These are phyloP conservation scores for Fusarium buharicum DNA, from an alignment of 2,329 filamentous ascomycete species.

Conservation along the genomic window DNA sequence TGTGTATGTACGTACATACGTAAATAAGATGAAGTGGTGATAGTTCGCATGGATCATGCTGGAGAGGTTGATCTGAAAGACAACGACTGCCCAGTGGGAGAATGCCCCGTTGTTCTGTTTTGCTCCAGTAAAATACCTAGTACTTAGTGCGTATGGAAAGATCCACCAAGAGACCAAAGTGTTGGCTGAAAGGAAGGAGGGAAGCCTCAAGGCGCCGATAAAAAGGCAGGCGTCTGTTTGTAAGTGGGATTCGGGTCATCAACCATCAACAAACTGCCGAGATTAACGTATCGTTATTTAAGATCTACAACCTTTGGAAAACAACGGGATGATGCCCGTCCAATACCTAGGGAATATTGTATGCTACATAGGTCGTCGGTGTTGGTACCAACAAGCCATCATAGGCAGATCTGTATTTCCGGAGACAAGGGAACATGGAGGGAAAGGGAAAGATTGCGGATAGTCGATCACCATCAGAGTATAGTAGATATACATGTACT, in stretches of 20 bases:
- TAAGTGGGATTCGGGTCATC: no score
- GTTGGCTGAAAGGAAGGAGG: no score
- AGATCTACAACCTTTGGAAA: no score
- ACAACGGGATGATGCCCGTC: not conserved
- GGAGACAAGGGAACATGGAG: conserved; percentile 2
- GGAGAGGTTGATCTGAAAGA: conserved; percentile 7
- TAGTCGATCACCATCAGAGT: conserved; percentile 13
- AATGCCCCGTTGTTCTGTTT: conserved; percentile 21
- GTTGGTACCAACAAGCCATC: not conserved
- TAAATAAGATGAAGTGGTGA: conserved; percentile 11
- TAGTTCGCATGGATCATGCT: conserved; percentile 4
- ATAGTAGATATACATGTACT: no score
- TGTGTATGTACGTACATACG: no score
- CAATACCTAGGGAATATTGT: not conserved
- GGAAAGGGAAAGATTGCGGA: not conserved
- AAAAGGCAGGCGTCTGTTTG: no score
- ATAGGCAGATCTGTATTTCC: conserved; percentile 33
- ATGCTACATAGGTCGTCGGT: not conserved
- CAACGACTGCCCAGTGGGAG: conserved; percentile 31
- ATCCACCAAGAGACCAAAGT: no score
- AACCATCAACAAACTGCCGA: no score
- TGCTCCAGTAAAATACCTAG: no score
- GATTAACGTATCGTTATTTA: no score
- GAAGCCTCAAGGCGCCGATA: no score
- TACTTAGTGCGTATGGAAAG: no score